These are phyloP conservation scores for Penicillium cinerascens DNA, from an alignment of 495 filamentous ascomycete species.

Conservation along the genomic window DNA sequence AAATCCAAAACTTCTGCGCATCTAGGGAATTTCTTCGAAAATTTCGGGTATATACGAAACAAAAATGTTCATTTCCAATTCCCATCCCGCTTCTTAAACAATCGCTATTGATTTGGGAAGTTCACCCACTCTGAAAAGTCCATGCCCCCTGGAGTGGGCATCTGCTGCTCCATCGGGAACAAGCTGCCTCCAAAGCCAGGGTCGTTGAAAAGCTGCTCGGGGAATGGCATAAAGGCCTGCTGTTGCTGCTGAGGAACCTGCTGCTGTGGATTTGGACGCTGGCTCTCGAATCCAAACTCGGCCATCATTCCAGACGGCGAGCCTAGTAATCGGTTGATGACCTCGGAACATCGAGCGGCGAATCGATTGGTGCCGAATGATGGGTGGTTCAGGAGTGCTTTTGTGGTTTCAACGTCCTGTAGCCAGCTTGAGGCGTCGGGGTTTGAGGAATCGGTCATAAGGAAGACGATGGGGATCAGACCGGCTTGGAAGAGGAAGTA, in stretches of 20 bases:
- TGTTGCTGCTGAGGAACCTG: constrained; percentile 10
- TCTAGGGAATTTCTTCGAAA: neutral
- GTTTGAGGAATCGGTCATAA: constrained; percentile 47
- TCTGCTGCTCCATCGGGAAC: constrained; percentile 39
- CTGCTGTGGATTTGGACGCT: constrained; percentile 14
- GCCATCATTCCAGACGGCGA: constrained; percentile 23
- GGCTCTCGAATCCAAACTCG: neutral
- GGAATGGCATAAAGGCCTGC: constrained; percentile 39
- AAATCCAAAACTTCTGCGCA: neutral
- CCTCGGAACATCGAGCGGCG: constrained; percentile 41
- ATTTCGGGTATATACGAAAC: neutral
- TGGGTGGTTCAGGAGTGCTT: constrained; percentile 40
- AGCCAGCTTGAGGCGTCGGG: constrained; percentile 43
- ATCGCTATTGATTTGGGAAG: constrained; percentile 29
- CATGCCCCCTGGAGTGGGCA: constrained; percentile 32
- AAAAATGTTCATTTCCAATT: neutral
- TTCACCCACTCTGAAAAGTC: constrained; percentile 49
- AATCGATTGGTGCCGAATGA: constrained; percentile 43
- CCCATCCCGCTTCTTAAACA: constrained; percentile 5
- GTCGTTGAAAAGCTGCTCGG: constrained; percentile 39
- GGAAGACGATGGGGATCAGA: constrained; percentile 47
- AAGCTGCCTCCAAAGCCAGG: constrained; percentile 34
- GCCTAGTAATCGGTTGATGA: constrained; percentile 42
- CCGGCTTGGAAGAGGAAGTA: constrained; percentile 56
- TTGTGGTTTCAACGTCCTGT: constrained; percentile 46